A percentile compares a stretch with the other conserved stretches of the same genome.
These are phyloP conservation scores for Pseudophaeomoniella oleicola DNA, from an alignment of 2,329 filamentous ascomycete species.

Conservation along the genomic window DNA sequence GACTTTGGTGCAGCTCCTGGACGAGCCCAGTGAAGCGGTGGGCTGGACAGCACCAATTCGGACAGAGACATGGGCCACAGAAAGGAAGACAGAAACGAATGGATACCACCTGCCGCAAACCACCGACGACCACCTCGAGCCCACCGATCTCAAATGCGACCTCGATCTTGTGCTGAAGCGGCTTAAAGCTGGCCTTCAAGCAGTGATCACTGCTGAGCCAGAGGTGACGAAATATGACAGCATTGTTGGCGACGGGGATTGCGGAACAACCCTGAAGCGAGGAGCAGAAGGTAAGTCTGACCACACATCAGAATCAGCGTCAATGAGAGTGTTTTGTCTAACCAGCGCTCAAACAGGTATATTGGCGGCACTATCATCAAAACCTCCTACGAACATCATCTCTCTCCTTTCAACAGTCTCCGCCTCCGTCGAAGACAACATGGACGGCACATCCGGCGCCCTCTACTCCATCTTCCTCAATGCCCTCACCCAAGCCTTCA, in stretches of 20 bases:
- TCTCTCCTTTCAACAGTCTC: conserved; percentile 38
- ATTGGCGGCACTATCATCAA: conserved; percentile 13
- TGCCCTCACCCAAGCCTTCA: not conserved
- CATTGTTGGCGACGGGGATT: conserved; percentile 51
- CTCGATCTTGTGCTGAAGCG: conserved; percentile 32
- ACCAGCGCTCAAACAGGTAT: too few relatives aligned
- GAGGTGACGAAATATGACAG: conserved; percentile 50
- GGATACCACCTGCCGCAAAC: too few relatives aligned
- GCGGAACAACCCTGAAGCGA: conserved; percentile 45
- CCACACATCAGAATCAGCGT: conserved; percentile 29
- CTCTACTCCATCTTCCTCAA: conserved; percentile 30
- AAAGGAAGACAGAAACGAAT: conserved; percentile 29
- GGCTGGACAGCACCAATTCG: conserved; percentile 55
- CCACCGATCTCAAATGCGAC: conserved; percentile 30
- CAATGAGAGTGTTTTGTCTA: conserved; percentile 20
- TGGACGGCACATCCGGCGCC: conserved; percentile 54
- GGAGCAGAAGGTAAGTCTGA: conserved; percentile 29
- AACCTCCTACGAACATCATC: conserved; percentile 25
- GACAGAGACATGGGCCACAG: conserved; percentile 40
- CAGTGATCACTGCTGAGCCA: conserved; percentile 48
- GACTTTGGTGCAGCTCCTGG: conserved; percentile 54
- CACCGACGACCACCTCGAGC: not conserved
- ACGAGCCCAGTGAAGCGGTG: conserved; percentile 52
- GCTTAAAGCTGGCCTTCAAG: conserved; percentile 43
- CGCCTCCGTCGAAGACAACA: conserved; percentile 41